Base-by-base conservation (phyloP, 768 basidiomycete species). In the Leccinum imitatum region DNA sequence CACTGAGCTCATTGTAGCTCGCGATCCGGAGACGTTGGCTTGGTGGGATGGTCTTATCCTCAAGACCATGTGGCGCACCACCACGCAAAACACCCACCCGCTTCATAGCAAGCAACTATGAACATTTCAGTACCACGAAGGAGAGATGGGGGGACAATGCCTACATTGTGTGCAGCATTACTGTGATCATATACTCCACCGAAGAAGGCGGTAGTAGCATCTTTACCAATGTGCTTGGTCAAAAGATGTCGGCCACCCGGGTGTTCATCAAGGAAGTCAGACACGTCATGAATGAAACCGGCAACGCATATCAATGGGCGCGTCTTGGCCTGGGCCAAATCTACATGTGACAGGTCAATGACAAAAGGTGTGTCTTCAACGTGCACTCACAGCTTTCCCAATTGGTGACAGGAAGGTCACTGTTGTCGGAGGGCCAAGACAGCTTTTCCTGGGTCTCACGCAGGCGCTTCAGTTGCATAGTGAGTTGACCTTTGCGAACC, bases 171-270 rank as follows among this genome's bases (percentile, higher is more conserved):
- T 6, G 92, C 90, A 50, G 91, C 90, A 69, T 93, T 93, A 31
- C 89, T 91, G 69, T 93, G 92, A 65, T 91, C 90, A 68, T 93
- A 93, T 1, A 94, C 88, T 60, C 90, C 91, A 62, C 95, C 95
- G 68, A 96, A 95, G 82, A 96, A 97, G 6, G 94, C 93, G 0
- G 92, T 91, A 3, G 93, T 93, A 3, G 91, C 94, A 67, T 96
- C 95, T 72, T 85, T 91, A 58, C 95, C 95, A 66, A 95, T 90
- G 73, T 89, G 82, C 74, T 91, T 90, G 65, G 86, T 83, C 59
- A 98, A 77, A 27, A 93, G 77, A 69, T 95, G 91, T 3, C 87
- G 85, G 14, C 95, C 95, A 65, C 95, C 94, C 4, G 95, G 95
- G 71, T 97, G 94, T 63, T 96, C 92, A 47, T 94, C 90, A 59